Evolutionary conservation across 2,329 filamentous ascomycete species (phyloP).

Genomic region (Pseudocercospora fijiensis): DNA sequence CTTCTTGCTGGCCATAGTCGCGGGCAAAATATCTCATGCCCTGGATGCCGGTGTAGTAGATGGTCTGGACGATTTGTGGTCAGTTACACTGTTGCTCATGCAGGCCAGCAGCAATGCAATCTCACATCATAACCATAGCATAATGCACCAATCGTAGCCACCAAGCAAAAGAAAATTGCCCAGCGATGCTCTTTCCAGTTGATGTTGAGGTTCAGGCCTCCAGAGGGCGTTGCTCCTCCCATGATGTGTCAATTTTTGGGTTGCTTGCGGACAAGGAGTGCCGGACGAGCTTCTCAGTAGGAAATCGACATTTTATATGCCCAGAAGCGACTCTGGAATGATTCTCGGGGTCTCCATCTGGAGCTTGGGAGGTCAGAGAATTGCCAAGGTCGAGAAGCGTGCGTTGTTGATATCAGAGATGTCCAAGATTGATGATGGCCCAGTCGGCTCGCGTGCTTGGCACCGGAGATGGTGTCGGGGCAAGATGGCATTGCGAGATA

Average conservation of each 20-base stretch:
- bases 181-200: constrained; percentile 25
- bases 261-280: neutral
- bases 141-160: constrained; percentile 26
- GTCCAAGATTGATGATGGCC: constrained; percentile 17
- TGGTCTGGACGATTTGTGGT: constrained; percentile 13
- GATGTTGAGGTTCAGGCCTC: constrained; percentile 26
- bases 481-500: constrained; percentile 2
- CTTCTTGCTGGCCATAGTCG: constrained; percentile 21
- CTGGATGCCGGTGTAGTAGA: constrained; percentile 28
- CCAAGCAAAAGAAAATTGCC: constrained; percentile 27
- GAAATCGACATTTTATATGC: neutral
- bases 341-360: constrained; percentile 9
- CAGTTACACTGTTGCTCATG: neutral
- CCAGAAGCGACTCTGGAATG: neutral
- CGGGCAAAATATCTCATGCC: constrained; percentile 25
- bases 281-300: neutral
- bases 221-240: constrained; percentile 10
- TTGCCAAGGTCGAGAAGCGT: constrained; percentile 4
- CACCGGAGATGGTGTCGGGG: constrained; percentile 14
- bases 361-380: neutral
- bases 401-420: constrained; percentile 9
- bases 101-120: neutral
- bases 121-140: constrained; percentile 28
- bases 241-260: neutral
- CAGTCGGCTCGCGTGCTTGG: constrained; percentile 17